Evolutionary conservation across 2,329 filamentous ascomycete genomes (phyloP).

Genomic region (Cytospora chrysosperma): DNA sequence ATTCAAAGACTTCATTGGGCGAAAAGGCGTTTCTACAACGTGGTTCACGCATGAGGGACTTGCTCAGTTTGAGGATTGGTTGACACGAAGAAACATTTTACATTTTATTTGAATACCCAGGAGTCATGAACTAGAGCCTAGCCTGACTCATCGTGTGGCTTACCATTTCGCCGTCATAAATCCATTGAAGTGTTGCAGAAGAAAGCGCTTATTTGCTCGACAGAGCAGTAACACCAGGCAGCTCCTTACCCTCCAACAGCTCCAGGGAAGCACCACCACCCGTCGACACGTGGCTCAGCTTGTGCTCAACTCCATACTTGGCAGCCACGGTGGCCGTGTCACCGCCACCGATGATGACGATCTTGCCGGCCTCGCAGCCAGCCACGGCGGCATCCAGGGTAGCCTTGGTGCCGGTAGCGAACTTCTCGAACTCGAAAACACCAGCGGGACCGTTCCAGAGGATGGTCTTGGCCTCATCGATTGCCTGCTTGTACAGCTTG

Average conservation of each 20-base stretch:
- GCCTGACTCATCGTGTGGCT: constrained; percentile 33
- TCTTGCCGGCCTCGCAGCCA: constrained; percentile 80
- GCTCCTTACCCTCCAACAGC: constrained; percentile 95
- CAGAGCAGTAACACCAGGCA: constrained; percentile 89
- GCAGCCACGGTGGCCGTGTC: constrained; percentile 97
- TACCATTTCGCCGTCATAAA: constrained; percentile 32
- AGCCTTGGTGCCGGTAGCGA: constrained; percentile 87
- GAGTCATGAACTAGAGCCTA: constrained; percentile 34
- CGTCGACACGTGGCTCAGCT: constrained; percentile 97
- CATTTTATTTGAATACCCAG: constrained; percentile 18
- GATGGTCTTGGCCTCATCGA: constrained; percentile 88
- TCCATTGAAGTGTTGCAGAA: not conserved
- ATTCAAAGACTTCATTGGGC: not conserved
- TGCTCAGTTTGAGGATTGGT: not conserved
- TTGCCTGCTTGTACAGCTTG: constrained; percentile 84
- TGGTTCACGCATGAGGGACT: not conserved
- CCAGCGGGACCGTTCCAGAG: constrained; percentile 98
- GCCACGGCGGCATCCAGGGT: constrained; percentile 86
- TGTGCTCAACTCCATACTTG: constrained; percentile 94
- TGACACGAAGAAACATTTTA: constrained; percentile 8
- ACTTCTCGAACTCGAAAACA: constrained; percentile 96
- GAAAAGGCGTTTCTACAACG: not conserved
- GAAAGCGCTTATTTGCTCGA: constrained; percentile 64
- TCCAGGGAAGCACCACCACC: constrained; percentile 94
- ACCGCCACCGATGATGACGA: constrained; percentile 97